phyloP scores from a whole-genome alignment of 2,329 filamentous ascomycete species.

The Alternaria arbusti region DNA sequence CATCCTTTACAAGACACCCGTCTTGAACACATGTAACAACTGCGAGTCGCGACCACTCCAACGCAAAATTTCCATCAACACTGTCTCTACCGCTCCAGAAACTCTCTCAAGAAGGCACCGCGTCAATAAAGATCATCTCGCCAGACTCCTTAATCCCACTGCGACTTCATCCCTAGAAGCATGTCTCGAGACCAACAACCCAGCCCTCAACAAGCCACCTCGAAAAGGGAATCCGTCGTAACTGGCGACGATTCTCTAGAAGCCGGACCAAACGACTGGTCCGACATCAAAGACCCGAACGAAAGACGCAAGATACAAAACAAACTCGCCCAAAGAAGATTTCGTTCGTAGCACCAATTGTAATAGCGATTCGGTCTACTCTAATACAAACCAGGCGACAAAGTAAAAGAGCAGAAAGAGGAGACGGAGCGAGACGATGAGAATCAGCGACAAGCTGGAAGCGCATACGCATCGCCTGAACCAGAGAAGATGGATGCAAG shows the following conservation, averaged over 20 bases:
- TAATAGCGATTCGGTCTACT: background rate
- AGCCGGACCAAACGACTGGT: constrained; percentile 66
- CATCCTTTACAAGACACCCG: background rate
- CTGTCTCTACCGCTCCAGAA: background rate
- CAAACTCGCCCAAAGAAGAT: constrained; percentile 76
- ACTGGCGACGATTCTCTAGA: constrained; percentile 25
- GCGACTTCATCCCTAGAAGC: background rate
- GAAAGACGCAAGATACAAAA: constrained; percentile 79
- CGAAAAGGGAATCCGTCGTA: constrained; percentile 20
- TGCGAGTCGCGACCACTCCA: background rate
- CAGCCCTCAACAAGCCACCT: constrained; percentile 20
- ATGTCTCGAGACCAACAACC: constrained; percentile 34
- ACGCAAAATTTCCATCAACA: background rate
- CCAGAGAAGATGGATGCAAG: constrained; percentile 61
- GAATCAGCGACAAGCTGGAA: constrained; percentile 68
- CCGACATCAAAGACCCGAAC: constrained; percentile 70
- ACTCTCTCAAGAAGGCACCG: background rate
- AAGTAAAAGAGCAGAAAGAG: constrained; percentile 71
- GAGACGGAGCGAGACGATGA: constrained; percentile 67
- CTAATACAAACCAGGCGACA: constrained; percentile 63
- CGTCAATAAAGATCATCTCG: background rate
- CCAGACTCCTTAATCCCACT: background rate
- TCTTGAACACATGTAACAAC: background rate
- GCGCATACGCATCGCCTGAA: constrained; percentile 68
- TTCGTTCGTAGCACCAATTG: constrained; percentile 64